These are phyloP conservation scores for Rhododendron williamsianum DNA, from an alignment of 148 eudicot genomes.

Conservation along the genomic window DNA sequence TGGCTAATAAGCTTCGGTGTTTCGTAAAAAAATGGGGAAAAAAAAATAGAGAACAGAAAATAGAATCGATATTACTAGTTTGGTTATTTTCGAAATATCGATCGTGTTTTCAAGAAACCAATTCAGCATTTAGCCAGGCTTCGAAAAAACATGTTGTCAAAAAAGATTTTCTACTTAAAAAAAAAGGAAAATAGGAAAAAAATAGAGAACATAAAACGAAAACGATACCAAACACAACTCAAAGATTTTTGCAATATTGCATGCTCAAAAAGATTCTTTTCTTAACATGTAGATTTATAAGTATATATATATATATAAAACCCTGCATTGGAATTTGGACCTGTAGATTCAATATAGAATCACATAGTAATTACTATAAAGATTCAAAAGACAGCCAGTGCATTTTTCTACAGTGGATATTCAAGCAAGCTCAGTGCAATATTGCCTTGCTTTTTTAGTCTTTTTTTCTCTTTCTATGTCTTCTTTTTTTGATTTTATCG, in stretches of 20 bases:
- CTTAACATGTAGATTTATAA: not conserved
- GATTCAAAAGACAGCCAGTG: constrained; percentile 10
- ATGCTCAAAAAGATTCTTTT: not conserved
- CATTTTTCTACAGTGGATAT: constrained; percentile 18
- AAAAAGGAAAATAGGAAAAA: not conserved
- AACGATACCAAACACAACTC: not conserved
- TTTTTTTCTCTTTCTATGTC: not conserved
- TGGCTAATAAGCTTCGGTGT: not conserved
- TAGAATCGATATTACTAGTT: not conserved
- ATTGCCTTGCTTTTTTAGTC: constrained; percentile 17
- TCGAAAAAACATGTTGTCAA: not conserved
- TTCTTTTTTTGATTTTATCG: constrained; percentile 16
- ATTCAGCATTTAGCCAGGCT: not conserved
- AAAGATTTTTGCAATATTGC: not conserved
- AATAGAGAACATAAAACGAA: not conserved
- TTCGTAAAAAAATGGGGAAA: not conserved
- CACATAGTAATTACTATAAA: not conserved
- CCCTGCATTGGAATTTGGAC: not conserved
- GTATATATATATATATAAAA: not conserved
- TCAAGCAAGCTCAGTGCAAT: constrained; percentile 22
- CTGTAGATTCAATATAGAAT: constrained; percentile 1
- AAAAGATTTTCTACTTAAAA: not conserved
- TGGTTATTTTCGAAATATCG: not conserved
- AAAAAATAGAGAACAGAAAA: not conserved
- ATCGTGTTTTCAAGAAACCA: not conserved